A percentile compares a stretch with the other conserved stretches of the same genome.
phyloP scores from a whole-genome alignment of 768 basidiomycete species.

The Lentinula sp. region DNA sequence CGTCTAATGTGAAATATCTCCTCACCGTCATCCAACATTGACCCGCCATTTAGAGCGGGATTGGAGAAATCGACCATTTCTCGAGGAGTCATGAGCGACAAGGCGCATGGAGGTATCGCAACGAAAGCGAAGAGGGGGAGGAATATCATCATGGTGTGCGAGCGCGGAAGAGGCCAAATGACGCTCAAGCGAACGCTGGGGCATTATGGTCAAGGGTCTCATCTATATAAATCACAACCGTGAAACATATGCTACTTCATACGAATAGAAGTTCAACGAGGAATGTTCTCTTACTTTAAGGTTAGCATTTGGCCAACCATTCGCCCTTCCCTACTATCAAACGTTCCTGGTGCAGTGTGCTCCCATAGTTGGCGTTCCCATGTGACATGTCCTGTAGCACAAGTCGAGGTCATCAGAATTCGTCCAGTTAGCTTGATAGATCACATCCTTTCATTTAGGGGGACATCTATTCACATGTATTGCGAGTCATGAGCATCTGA shows the following conservation, averaged over 20 bases:
- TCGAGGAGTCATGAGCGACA: conserved; percentile 11
- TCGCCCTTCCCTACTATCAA: neutral
- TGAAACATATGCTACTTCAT: neutral
- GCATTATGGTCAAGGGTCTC: neutral
- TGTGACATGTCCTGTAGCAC: neutral
- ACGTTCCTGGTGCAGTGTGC: neutral
- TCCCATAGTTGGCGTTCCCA: neutral
- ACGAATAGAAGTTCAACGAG: no score
- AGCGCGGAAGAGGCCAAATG: neutral
- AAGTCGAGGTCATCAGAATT: neutral
- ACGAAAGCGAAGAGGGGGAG: conserved; percentile 1
- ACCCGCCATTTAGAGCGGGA: conserved; percentile 48
- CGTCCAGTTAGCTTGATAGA: neutral
- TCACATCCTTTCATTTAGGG: neutral
- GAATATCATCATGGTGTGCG: neutral
- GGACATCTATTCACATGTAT: neutral
- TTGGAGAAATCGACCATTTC: conserved; percentile 24
- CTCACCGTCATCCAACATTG: conserved; percentile 55
- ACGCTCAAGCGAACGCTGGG: neutral
- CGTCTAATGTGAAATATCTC: conserved; percentile 15
- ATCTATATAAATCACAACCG: neutral
- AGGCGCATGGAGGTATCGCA: conserved; percentile 1
- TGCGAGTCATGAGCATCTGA: neutral
- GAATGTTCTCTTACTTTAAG: neutral
- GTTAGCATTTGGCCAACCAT: neutral